Evolutionary conservation across 1,284 basidiomycete genomes (phyloP).

Genomic region (Pterula multifida): DNA sequence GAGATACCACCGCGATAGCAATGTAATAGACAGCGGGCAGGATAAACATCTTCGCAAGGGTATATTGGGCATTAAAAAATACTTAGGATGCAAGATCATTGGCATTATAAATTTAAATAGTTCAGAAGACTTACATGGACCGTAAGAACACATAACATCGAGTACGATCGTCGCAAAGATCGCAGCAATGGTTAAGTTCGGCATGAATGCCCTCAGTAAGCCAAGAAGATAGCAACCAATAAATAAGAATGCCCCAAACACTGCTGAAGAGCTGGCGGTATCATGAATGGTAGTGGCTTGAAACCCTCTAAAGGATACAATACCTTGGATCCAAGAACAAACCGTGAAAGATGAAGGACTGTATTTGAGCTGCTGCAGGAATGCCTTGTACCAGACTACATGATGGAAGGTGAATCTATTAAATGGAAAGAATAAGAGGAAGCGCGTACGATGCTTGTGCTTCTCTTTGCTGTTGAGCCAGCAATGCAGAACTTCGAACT

Average conservation of each 20-base stretch:
- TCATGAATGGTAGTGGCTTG: neutral
- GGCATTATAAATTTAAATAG: conserved; percentile 22
- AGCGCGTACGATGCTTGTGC: conserved; percentile 30
- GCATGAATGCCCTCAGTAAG: conserved; percentile 44
- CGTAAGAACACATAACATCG: conserved; percentile 43
- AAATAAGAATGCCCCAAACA: conserved; percentile 65
- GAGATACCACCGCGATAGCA: conserved; percentile 43
- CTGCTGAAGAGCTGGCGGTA: conserved; percentile 32
- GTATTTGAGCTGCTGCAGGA: conserved; percentile 36
- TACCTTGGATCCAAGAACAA: conserved; percentile 54
- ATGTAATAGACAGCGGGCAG: conserved; percentile 49
- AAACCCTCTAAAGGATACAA: conserved; percentile 8
- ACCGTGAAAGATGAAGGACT: conserved; percentile 47
- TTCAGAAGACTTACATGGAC: conserved; percentile 25
- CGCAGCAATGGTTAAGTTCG: conserved; percentile 45
- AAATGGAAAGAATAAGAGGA: neutral
- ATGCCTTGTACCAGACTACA: conserved; percentile 31
- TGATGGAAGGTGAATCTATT: neutral
- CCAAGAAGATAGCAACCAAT: conserved; percentile 52
- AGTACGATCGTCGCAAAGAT: conserved; percentile 49
- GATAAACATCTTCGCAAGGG: conserved; percentile 42
- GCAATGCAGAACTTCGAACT: conserved; percentile 40
- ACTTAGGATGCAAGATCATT: conserved; percentile 24
- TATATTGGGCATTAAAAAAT: conserved; percentile 57
- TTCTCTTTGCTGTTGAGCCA: conserved; percentile 32